A percentile compares a stretch with the other conserved stretches of the same genome.
Conservation (phyloP, 495 filamentous ascomycete genomes). For the Lophiotrema nucula region DNA sequence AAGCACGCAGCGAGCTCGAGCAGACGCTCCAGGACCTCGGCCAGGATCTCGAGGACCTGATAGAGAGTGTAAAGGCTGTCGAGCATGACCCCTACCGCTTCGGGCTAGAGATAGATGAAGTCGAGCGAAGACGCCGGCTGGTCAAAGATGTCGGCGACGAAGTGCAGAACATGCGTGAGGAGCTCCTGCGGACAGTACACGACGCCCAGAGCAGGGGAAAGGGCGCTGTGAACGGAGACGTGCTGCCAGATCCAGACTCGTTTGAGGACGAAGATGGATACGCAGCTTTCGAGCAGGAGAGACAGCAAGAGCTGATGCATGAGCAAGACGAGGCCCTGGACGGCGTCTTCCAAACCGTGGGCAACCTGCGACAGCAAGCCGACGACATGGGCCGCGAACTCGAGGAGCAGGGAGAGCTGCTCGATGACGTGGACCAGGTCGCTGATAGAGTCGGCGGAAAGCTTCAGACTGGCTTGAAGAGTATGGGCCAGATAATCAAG, state of each 20-base stretch:
- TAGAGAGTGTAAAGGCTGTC: constrained; percentile 81
- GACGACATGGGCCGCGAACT: constrained; percentile 93
- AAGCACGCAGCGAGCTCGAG: constrained; percentile 81
- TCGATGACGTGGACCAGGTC: constrained; percentile 76
- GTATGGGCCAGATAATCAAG: constrained; percentile 77
- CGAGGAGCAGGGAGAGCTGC: constrained; percentile 82
- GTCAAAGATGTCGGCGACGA: constrained; percentile 88
- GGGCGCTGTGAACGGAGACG: constrained; percentile 39
- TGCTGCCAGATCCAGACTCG: constrained; percentile 68
- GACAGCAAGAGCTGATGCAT: constrained; percentile 86
- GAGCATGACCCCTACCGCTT: constrained; percentile 87
- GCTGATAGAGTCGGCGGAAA: constrained; percentile 85
- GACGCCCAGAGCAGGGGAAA: constrained; percentile 40
- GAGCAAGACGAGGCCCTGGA: constrained; percentile 94
- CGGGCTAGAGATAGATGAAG: constrained; percentile 81
- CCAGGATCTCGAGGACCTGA: constrained; percentile 84
- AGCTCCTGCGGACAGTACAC: constrained; percentile 60
- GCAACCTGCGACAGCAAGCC: constrained; percentile 82
- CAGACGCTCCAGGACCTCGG: constrained; percentile 70
- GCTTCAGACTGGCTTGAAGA: constrained; percentile 80
- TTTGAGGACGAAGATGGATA: constrained; percentile 67
- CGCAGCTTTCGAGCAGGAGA: constrained; percentile 86
- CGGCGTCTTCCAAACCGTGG: constrained; percentile 88
- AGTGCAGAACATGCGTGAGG: constrained; percentile 82
- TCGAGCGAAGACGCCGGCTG: constrained; percentile 72